A percentile compares a stretch with the other conserved stretches of the same genome.
phyloP scores from a whole-genome alignment of 306 rosid genomes.

The Acacia crassicarpa region DNA sequence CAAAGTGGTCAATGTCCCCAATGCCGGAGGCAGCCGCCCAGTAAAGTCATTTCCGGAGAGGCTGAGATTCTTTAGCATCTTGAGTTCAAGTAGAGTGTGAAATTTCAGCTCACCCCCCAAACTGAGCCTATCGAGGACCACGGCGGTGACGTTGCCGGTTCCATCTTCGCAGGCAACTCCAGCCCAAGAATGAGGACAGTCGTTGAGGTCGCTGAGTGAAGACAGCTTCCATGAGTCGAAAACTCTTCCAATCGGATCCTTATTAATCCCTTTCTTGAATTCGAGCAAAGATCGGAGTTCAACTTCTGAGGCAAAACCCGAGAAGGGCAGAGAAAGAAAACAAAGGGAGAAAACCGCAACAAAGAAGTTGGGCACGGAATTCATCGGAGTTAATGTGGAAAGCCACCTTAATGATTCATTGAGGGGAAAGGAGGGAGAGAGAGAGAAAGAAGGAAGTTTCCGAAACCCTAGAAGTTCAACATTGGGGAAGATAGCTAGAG shows the following conservation, averaged over 20 bases:
- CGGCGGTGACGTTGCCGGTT: constrained; percentile 61
- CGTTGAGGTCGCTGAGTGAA: neutral
- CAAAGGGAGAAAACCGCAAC: constrained; percentile 13
- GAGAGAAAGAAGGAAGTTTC: neutral
- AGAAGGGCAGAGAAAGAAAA: neutral
- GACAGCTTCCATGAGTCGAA: constrained; percentile 51
- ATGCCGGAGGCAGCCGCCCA: constrained; percentile 73
- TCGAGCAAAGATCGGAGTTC: constrained; percentile 88
- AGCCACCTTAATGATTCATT: constrained; percentile 57
- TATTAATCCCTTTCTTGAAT: constrained; percentile 77
- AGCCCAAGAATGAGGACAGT: constrained; percentile 63
- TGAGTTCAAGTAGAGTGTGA: constrained; percentile 71
- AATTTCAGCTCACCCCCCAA: constrained; percentile 79
- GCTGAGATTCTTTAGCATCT: constrained; percentile 54
- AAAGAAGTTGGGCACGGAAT: constrained; percentile 34
- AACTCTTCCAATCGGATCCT: constrained; percentile 54
- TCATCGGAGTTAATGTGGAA: constrained; percentile 61
- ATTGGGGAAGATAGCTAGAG: constrained; percentile 10
- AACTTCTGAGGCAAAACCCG: constrained; percentile 37
- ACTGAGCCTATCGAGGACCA: constrained; percentile 54
- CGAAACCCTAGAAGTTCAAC: constrained; percentile 62
- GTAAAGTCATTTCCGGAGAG: constrained; percentile 73
- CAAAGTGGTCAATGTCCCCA: constrained; percentile 63
- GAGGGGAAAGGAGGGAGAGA: constrained; percentile 1
- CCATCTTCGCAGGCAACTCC: constrained; percentile 64